Conservation (phyloP, 305 asterid species). For the Fraxinus baroniana region DNA sequence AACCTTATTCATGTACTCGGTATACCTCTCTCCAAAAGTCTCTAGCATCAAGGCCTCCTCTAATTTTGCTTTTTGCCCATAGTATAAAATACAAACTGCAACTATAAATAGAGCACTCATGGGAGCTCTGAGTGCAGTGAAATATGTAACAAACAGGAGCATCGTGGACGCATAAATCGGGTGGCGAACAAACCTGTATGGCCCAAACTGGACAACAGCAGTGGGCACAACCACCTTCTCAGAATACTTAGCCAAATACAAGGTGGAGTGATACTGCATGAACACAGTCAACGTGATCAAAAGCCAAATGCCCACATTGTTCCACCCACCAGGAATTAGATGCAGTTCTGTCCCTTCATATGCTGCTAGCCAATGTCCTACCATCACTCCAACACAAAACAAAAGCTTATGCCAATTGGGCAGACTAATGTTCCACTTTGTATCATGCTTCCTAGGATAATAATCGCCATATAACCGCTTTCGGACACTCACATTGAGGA, state of each 20-base stretch:
- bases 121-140: conserved; percentile 75
- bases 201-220: conserved; percentile 89
- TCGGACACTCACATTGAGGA: conserved; percentile 64
- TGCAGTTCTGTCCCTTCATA: conserved; percentile 84
- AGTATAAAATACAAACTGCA: conserved; percentile 59
- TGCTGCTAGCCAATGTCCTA: conserved; percentile 85
- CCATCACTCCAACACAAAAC: conserved; percentile 59
- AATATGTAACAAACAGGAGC: conserved; percentile 74
- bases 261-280: conserved; percentile 75
- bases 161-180: conserved; percentile 91
- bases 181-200: conserved; percentile 82
- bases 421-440: conserved; percentile 63
- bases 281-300: conserved; percentile 53
- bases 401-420: conserved; percentile 69
- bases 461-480: conserved; percentile 77
- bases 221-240: conserved; percentile 94
- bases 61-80: conserved; percentile 65
- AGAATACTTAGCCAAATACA: conserved; percentile 87
- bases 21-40: conserved; percentile 67
- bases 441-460: conserved; percentile 59
- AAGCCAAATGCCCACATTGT: conserved; percentile 57
- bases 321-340: conserved; percentile 77
- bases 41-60: conserved; percentile 82
- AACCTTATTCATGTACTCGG: conserved; percentile 60
- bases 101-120: conserved; percentile 47